These are phyloP conservation scores for Calophaca sinica DNA, from an alignment of 306 rosid genomes.

Conservation along the genomic window DNA sequence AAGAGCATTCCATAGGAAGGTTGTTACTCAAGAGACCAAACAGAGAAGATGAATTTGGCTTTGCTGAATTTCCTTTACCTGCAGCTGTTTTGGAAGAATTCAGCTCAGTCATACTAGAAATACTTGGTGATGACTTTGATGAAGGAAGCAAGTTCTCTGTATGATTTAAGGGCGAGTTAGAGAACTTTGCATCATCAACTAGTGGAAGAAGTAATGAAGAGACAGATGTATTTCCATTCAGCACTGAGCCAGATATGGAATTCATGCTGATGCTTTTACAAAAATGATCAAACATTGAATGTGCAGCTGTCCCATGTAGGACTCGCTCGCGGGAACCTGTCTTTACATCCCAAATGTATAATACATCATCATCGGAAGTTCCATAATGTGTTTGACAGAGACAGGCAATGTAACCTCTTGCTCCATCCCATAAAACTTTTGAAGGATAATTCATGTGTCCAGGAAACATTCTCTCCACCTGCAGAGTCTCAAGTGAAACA, in stretches of 20 bases:
- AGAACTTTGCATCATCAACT: constrained; percentile 75
- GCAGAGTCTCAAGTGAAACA: constrained; percentile 82
- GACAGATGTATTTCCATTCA: constrained; percentile 91
- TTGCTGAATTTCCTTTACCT: constrained; percentile 55
- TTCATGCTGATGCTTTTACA: constrained; percentile 77
- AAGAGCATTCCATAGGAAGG: constrained; percentile 79
- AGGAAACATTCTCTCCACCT: constrained; percentile 95
- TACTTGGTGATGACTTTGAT: constrained; percentile 59
- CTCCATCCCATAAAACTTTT: constrained; percentile 95
- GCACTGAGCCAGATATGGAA: constrained; percentile 68
- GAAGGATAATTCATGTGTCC: constrained; percentile 86
- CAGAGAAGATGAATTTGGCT: constrained; percentile 46
- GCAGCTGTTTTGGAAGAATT: constrained; percentile 55
- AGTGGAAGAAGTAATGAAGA: constrained; percentile 78
- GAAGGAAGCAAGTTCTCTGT: constrained; percentile 55
- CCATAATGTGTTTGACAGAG: constrained; percentile 73
- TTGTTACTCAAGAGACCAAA: constrained; percentile 55
- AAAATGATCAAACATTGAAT: constrained; percentile 92
- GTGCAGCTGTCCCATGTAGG: constrained; percentile 86
- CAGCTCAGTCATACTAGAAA: constrained; percentile 54
- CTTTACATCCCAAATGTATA: constrained; percentile 94
- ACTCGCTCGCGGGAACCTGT: constrained; percentile 90
- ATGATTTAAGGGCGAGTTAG: constrained; percentile 54
- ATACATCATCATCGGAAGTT: constrained; percentile 72
- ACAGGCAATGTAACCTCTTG: constrained; percentile 87